Evolutionary conservation across 257 asterid species (phyloP).

Genomic region (Solanum tacnaense): DNA sequence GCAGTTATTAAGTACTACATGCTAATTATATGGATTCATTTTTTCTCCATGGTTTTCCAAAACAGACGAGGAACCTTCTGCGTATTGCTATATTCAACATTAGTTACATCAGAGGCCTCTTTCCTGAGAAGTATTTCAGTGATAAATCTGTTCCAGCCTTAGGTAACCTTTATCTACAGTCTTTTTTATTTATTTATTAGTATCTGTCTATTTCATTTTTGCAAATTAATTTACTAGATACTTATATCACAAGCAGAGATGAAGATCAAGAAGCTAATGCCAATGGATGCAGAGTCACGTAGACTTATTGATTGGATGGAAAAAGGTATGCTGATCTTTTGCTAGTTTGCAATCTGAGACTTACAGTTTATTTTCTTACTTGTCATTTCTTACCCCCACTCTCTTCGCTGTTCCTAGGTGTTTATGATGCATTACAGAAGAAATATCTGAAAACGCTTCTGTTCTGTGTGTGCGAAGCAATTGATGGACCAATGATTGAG

Average conservation of each 20-base stretch:
- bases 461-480: constrained; percentile 75
- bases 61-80: constrained; percentile 84
- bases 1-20: background rate
- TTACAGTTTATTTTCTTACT: background rate
- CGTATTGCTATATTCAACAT: constrained; percentile 96
- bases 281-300: constrained; percentile 95
- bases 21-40: background rate
- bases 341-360: background rate
- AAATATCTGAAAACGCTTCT: constrained; percentile 83
- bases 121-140: constrained; percentile 83
- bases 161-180: constrained; percentile 34
- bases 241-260: constrained; percentile 40
- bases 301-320: constrained; percentile 97
- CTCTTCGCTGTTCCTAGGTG: constrained; percentile 39
- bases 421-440: constrained; percentile 87
- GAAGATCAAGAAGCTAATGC: constrained; percentile 98
- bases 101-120: constrained; percentile 93
- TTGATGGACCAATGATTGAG: constrained; percentile 84
- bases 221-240: constrained; percentile 5
- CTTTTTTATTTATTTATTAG: background rate
- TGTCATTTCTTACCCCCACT: background rate
- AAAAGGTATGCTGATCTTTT: constrained; percentile 46
- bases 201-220: background rate
- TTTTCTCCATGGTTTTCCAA: constrained; percentile 6
- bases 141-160: constrained; percentile 93